These are phyloP conservation scores for Pythium aphanidermatum DNA, from an alignment of 352 stramenopile genomes.

Conservation along the genomic window DNA sequence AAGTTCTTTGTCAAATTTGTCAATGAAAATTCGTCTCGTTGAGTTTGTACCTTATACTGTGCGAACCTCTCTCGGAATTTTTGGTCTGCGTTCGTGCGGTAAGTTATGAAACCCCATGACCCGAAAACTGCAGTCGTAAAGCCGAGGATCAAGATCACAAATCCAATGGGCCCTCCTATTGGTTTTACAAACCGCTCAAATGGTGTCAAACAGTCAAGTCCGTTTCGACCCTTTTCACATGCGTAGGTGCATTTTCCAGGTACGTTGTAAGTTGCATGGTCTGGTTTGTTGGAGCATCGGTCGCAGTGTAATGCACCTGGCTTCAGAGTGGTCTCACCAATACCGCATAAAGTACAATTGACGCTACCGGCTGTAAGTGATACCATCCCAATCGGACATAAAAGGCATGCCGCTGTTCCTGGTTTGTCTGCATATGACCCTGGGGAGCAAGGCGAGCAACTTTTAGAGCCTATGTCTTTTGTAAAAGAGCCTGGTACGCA, in stretches of 20 bases:
- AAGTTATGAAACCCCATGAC: constrained; percentile 65
- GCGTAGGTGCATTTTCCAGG: constrained; percentile 75
- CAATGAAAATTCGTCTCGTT: constrained; percentile 68
- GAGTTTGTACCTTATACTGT: constrained; percentile 66
- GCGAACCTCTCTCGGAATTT: constrained; percentile 43
- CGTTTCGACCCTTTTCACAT: constrained; percentile 72
- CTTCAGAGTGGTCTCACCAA: constrained; percentile 65
- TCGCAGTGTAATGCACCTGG: constrained; percentile 40
- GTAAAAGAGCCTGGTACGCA: constrained; percentile 59
- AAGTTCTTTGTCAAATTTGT: constrained; percentile 62
- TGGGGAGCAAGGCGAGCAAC: constrained; percentile 48
- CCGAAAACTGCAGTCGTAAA: constrained; percentile 48
- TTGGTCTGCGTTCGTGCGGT: constrained; percentile 35
- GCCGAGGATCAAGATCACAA: constrained; percentile 61
- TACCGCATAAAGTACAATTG: constrained; percentile 67
- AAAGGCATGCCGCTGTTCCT: constrained; percentile 39
- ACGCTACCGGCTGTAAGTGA: constrained; percentile 33
- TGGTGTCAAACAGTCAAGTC: constrained; percentile 72
- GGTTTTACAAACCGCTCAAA: constrained; percentile 80
- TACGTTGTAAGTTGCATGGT: constrained; percentile 71
- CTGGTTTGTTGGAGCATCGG: constrained; percentile 51
- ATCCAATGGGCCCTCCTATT: constrained; percentile 69
- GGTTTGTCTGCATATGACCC: constrained; percentile 41
- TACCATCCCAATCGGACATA: constrained; percentile 61
- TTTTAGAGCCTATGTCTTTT: constrained; percentile 32